Evolutionary conservation across 2,329 filamentous ascomycete species (phyloP).

Genomic region (Penicillium hordei): DNA sequence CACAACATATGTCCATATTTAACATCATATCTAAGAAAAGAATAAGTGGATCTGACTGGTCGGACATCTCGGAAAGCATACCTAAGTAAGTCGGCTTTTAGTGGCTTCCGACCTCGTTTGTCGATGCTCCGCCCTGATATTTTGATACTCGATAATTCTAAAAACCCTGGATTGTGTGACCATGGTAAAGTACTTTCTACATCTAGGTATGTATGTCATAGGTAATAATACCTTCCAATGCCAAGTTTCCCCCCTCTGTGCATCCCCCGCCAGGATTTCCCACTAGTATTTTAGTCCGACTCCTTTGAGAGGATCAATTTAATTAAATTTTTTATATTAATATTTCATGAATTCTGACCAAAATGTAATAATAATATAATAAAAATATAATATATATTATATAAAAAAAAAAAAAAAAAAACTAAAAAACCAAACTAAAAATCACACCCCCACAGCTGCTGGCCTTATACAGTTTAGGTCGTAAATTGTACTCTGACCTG

Average conservation of each 20-base stretch:
- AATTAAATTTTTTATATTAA: background rate
- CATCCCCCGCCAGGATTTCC: conserved; percentile 31
- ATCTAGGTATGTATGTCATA: background rate
- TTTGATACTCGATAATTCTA: conserved; percentile 1
- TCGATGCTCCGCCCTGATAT: background rate
- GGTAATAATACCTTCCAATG: conserved; percentile 4
- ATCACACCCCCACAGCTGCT: conserved; percentile 21
- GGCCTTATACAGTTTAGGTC: conserved; percentile 25
- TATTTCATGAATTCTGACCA: background rate
- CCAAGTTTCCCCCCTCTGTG: conserved; percentile 19
- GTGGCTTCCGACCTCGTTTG: conserved; percentile 12
- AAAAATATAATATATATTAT: background rate
- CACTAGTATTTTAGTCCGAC: conserved; percentile 20
- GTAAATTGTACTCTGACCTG: conserved; percentile 26
- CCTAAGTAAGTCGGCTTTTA: conserved; percentile 8
- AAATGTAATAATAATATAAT: conserved; percentile 9
- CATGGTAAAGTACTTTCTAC: background rate
- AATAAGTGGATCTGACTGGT: conserved; percentile 11
- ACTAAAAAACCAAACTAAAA: conserved; percentile 1
- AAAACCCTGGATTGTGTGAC: conserved; percentile 20
- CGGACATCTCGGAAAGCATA: conserved; percentile 20
- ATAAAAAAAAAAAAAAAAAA: background rate
- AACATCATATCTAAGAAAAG: background rate
- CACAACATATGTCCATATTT: no score
- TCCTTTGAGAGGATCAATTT: background rate